Evolutionary conservation across 345 rosid species (phyloP).

Genomic region (Eucalyptus guilfoylei): DNA sequence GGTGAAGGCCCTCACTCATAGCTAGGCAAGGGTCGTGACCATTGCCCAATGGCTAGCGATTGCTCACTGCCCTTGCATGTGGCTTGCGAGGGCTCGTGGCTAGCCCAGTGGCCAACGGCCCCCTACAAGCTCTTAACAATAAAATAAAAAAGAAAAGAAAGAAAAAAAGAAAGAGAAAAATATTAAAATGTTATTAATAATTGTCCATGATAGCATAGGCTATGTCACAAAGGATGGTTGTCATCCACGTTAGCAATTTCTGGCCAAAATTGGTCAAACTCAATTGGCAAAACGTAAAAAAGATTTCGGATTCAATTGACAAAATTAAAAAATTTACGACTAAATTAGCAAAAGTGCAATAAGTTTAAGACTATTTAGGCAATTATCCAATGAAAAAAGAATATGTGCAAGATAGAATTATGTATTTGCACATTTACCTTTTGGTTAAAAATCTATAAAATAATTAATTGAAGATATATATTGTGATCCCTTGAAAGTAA

Average conservation of each 20-base stretch:
- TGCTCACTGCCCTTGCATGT: too few species aligned
- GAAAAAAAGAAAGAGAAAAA: background rate
- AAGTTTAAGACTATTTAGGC: too few species aligned
- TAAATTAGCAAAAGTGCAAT: background rate
- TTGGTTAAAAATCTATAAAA: background rate
- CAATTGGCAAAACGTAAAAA: too few species aligned
- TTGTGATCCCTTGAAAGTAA: background rate
- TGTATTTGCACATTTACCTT: background rate
- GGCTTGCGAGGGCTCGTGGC: background rate
- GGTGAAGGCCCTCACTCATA: too few species aligned
- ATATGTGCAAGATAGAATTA: background rate
- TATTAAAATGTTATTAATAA: too few species aligned
- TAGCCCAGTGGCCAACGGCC: fast-evolving
- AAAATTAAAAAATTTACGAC: too few species aligned
- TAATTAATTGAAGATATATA: background rate
- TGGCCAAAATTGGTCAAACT: fast-evolving
- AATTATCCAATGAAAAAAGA: background rate
- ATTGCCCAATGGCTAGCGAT: too few species aligned
- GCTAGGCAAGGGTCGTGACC: background rate
- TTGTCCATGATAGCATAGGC: too few species aligned
- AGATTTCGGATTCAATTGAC: too few species aligned
- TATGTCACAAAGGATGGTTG: background rate
- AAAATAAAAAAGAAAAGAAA: too few species aligned
- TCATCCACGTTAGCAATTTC: fast-evolving
- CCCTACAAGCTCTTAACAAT: background rate